Conservation (phyloP, 306 rosid genomes). For the Inga leiocalycina region DNA sequence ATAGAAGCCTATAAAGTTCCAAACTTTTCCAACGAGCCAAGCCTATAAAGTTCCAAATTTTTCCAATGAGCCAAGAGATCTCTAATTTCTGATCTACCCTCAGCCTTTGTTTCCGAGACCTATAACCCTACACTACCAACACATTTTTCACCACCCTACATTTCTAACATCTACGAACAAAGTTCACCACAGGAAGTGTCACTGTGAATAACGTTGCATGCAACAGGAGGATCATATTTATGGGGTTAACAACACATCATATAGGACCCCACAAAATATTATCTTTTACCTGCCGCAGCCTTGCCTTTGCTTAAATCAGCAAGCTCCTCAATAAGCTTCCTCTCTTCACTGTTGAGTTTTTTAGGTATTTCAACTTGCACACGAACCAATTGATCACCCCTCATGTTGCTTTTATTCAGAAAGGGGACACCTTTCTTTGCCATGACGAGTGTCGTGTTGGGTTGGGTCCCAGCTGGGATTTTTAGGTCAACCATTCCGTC, state of each 20-base stretch:
- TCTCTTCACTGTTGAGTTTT: conserved; percentile 75
- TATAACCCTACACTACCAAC: conserved; percentile 33
- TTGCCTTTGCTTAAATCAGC: conserved; percentile 93
- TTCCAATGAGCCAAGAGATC: conserved; percentile 18
- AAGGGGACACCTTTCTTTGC: conserved; percentile 94
- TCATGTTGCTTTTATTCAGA: conserved; percentile 81
- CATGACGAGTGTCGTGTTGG: conserved; percentile 94
- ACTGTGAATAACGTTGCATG: conserved; percentile 30
- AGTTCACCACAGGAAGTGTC: background rate
- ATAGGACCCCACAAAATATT: background rate
- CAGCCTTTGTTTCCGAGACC: conserved; percentile 30
- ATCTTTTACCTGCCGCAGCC: conserved; percentile 43
- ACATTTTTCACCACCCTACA: conserved; percentile 1
- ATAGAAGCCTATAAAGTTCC: conserved; percentile 1
- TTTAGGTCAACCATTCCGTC: conserved; percentile 68
- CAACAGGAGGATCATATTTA: conserved; percentile 4
- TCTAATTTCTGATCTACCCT: conserved; percentile 14
- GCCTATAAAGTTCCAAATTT: background rate
- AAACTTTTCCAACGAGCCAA: conserved; percentile 12
- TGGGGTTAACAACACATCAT: background rate
- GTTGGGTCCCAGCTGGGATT: conserved; percentile 79
- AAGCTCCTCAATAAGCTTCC: conserved; percentile 85
- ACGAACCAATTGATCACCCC: conserved; percentile 96
- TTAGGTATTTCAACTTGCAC: conserved; percentile 99
- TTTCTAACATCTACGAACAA: background rate